These are phyloP conservation scores for Stygiomarasmius scandens DNA, from an alignment of 1,284 basidiomycete species.

Conservation along the genomic window DNA sequence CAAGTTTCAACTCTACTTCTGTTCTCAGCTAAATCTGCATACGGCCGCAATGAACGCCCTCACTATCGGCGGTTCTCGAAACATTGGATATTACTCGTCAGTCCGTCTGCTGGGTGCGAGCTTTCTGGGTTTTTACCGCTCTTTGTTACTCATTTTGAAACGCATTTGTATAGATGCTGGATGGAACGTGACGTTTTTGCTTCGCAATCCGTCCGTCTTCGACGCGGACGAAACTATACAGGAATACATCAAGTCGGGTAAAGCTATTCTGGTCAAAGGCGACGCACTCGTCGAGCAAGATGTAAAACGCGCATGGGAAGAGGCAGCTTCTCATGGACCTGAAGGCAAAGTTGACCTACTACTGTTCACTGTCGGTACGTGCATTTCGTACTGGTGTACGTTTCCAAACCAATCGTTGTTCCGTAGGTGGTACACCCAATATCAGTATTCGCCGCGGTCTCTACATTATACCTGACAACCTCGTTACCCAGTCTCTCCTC, in stretches of 20 bases:
- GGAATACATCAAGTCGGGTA: slow-evolving; percentile 41
- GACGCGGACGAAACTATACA: slow-evolving; percentile 48
- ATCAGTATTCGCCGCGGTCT: slow-evolving; percentile 47
- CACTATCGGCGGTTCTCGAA: slow-evolving; percentile 60
- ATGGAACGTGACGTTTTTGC: slow-evolving; percentile 52
- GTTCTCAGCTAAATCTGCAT: slow-evolving; percentile 6
- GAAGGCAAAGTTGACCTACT: slow-evolving; percentile 40
- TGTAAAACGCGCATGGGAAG: slow-evolving; percentile 47
- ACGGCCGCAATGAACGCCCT: slow-evolving; percentile 34
- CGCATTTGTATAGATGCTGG: slow-evolving; percentile 38
- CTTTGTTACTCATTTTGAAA: neutral
- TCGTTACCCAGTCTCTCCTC: slow-evolving; percentile 52
- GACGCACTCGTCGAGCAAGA: slow-evolving; percentile 50
- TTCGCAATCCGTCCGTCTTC: slow-evolving; percentile 46
- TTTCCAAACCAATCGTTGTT: no score
- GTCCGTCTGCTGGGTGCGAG: slow-evolving; percentile 52
- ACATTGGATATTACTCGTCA: slow-evolving; percentile 62
- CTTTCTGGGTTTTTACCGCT: slow-evolving; percentile 18
- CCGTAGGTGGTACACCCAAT: slow-evolving; percentile 44
- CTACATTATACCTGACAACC: slow-evolving; percentile 45
- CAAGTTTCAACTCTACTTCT: neutral
- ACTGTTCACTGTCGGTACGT: slow-evolving; percentile 54
- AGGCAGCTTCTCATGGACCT: slow-evolving; percentile 32
- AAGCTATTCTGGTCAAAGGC: slow-evolving; percentile 48
- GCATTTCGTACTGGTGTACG: neutral